Base-by-base conservation (phyloP, 2,329 filamentous ascomycete genomes). In the Pyrenochaeta sp. region DNA sequence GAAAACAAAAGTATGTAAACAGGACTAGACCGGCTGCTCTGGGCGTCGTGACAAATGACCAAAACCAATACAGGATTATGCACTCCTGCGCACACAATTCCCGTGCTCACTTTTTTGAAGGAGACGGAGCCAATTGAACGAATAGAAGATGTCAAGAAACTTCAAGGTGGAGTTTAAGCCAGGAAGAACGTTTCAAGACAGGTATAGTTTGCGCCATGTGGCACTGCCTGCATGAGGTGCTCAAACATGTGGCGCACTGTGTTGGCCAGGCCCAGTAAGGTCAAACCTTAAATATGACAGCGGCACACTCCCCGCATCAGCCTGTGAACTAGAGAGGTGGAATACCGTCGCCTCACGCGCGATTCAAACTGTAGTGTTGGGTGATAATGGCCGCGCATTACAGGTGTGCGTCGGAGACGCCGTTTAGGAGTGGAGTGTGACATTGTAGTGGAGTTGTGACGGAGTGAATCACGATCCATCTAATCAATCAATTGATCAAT, bases 201-300 rank as follows among this genome's bases (percentile, higher is more conserved):
- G 29, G 29, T 15, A 31, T 31, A 15, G 29, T 15, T 31, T 15
- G 29, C 13, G 14, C 18, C 8, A 19, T 31, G 5, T 7, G 29
- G 29, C 29, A 7, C 29, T 31, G 29, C n/a, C 11, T 14, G 29
- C 29, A 31, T 31, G 29, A 15, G 29, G 10, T 31, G 18, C 29
- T 31, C 29, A 31, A 15, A 31, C 29, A 31, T 31, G 29, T 10
- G 29, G 29, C n/a, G 29, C 15, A 31, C 18, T 15, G 29, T 14
- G 18, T 31, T 11, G 29, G 24, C 18, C 29, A 7, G 4, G n/a
- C 29, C 3, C 6, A 11, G 29, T 17, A 31, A 15, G 6, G 18
- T 15, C 5, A 31, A 15, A 31, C 29, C 29, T 9, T 31, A 15
- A 14, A 17, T 31, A n/a, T n/a, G n/a, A n/a, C n/a, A n/a, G n/a